Evolutionary conservation across 495 filamentous ascomycete species (phyloP).

Genomic region (Pyronema omphalodes): DNA sequence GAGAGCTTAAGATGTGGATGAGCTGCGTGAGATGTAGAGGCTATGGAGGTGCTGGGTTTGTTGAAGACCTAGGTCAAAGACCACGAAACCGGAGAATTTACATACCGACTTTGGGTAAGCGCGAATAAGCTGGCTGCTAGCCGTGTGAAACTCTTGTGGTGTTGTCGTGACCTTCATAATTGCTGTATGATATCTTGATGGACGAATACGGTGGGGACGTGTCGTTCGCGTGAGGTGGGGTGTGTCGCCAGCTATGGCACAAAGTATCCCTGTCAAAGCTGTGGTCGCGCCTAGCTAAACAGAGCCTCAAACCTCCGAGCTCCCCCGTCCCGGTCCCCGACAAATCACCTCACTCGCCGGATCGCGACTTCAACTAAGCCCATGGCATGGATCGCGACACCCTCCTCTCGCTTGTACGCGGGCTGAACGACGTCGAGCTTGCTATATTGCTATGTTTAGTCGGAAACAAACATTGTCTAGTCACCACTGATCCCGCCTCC

Average conservation of each 20-base stretch:
- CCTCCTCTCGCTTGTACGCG: slow-evolving; percentile 32
- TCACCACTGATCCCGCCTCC: slow-evolving; percentile 46
- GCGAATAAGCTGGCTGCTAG: slow-evolving; percentile 31
- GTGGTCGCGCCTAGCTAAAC: background rate
- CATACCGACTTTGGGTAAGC: slow-evolving; percentile 32
- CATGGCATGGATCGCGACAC: slow-evolving; percentile 16
- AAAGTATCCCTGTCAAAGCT: too few relatives aligned
- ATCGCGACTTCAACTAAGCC: background rate
- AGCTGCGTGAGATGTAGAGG: too few relatives aligned
- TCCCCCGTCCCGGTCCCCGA: background rate
- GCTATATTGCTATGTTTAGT: slow-evolving; percentile 64
- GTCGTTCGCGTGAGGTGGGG: background rate
- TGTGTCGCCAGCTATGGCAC: background rate
- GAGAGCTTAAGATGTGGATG: too few relatives aligned
- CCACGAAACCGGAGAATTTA: background rate
- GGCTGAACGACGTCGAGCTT: slow-evolving; percentile 73
- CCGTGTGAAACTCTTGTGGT: slow-evolving; percentile 36
- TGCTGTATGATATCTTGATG: too few relatives aligned
- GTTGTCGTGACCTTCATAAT: slow-evolving; percentile 35
- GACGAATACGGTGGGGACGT: background rate
- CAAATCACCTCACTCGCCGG: background rate
- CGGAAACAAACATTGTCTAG: slow-evolving; percentile 68
- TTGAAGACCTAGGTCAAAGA: too few relatives aligned
- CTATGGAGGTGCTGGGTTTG: too few relatives aligned
- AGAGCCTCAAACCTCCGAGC: background rate